These are phyloP conservation scores for Talaromyces liani DNA, from an alignment of 495 filamentous ascomycete genomes.

Conservation along the genomic window DNA sequence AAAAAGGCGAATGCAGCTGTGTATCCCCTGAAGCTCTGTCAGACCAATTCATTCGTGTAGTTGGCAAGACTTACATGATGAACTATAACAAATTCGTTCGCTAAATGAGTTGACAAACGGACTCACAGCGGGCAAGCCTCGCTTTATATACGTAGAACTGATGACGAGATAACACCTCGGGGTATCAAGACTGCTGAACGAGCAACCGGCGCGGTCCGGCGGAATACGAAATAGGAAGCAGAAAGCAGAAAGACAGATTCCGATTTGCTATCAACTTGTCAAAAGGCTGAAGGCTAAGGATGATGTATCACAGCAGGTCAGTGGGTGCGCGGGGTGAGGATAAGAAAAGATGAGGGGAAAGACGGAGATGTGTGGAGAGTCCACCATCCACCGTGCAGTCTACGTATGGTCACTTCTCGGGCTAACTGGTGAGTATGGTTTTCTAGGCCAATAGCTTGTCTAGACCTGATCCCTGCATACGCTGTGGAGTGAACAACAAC, in stretches of 20 bases:
- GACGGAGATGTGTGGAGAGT: not conserved
- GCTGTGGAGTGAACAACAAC: too few species aligned
- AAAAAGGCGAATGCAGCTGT: slow-evolving; percentile 86
- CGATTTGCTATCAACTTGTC: not conserved
- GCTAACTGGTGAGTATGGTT: not conserved
- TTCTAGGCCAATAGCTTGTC: not conserved
- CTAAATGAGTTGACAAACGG: not conserved
- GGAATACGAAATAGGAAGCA: not conserved
- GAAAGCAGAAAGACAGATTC: not conserved
- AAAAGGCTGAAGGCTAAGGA: not conserved
- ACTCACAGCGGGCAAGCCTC: not conserved
- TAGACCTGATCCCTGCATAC: not conserved
- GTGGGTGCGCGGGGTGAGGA: not conserved
- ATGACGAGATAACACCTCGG: not conserved
- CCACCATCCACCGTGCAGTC: not conserved
- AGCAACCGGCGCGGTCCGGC: not conserved
- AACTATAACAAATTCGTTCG: not conserved
- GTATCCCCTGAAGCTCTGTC: slow-evolving; percentile 36
- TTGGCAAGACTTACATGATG: not conserved
- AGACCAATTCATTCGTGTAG: not conserved
- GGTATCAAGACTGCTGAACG: not conserved
- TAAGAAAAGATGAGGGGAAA: not conserved
- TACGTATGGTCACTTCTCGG: not conserved
- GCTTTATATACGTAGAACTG: not conserved
- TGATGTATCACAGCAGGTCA: not conserved